These are phyloP conservation scores for Populus nigra DNA, from an alignment of 345 rosid genomes.

Conservation along the genomic window DNA sequence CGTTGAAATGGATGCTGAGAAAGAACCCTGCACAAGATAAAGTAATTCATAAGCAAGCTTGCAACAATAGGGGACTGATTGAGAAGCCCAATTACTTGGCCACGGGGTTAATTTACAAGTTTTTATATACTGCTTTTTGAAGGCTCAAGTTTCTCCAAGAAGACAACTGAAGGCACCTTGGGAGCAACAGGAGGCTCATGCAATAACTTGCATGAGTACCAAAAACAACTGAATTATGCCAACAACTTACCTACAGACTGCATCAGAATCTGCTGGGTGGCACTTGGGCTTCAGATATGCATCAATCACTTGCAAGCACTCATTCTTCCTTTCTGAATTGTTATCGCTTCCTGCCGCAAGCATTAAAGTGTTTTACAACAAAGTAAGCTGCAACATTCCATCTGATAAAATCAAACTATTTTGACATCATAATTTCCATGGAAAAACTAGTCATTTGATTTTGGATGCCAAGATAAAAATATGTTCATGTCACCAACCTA, in stretches of 20 bases:
- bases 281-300: constrained; percentile 86
- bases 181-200: background rate
- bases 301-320: constrained; percentile 58
- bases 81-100: background rate
- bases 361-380: constrained; percentile 12
- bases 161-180: background rate
- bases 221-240: background rate
- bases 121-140: background rate
- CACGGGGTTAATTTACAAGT: background rate
- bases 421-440: background rate
- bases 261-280: constrained; percentile 69
- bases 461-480: background rate
- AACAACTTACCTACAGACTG: constrained; percentile 50
- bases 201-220: constrained; percentile 7
- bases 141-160: background rate
- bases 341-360: constrained; percentile 33
- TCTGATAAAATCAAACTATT: background rate
- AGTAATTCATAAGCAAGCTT: constrained; percentile 1
- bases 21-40: constrained; percentile 46
- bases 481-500: background rate
- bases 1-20: constrained; percentile 56
- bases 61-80: background rate
- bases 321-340: constrained; percentile 35
- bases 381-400: background rate
- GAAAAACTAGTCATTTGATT: background rate